Conservation (phyloP, 2,329 filamentous ascomycete species). For the Acephala macrosclerotiorum region DNA sequence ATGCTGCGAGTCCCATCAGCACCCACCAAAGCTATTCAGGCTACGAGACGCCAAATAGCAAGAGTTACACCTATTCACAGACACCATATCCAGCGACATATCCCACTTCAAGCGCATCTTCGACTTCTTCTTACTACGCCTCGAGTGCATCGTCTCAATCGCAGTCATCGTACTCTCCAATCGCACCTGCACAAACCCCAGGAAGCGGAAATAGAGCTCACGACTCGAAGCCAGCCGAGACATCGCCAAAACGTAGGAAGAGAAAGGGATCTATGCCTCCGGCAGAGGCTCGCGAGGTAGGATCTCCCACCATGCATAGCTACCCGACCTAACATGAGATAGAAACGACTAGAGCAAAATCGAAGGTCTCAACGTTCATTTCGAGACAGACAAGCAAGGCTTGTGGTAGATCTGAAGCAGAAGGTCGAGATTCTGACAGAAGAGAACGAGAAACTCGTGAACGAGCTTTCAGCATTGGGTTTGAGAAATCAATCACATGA, state of each 20-base stretch:
- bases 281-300: background rate
- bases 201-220: background rate
- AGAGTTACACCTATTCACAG: background rate
- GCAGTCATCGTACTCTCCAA: background rate
- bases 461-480: background rate
- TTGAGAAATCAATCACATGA: background rate
- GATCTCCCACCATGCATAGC: background rate
- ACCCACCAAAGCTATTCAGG: background rate
- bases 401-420: conserved; percentile 6
- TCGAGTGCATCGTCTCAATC: background rate
- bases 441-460: conserved; percentile 1
- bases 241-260: background rate
- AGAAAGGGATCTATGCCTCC: conserved; percentile 8
- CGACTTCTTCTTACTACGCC: background rate
- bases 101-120: background rate
- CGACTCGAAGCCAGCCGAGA: background rate
- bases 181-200: background rate
- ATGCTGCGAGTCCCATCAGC: background rate
- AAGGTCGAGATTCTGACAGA: background rate
- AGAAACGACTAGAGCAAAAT: conserved; percentile 3
- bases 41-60: background rate
- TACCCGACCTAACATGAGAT: background rate
- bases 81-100: background rate
- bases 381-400: background rate
- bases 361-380: background rate